Percentiles rank a stretch among this genome's conserved stretches.
phyloP scores from a whole-genome alignment of 371 early-diverging fungal genomes.

The Apophysomyces elegans region DNA sequence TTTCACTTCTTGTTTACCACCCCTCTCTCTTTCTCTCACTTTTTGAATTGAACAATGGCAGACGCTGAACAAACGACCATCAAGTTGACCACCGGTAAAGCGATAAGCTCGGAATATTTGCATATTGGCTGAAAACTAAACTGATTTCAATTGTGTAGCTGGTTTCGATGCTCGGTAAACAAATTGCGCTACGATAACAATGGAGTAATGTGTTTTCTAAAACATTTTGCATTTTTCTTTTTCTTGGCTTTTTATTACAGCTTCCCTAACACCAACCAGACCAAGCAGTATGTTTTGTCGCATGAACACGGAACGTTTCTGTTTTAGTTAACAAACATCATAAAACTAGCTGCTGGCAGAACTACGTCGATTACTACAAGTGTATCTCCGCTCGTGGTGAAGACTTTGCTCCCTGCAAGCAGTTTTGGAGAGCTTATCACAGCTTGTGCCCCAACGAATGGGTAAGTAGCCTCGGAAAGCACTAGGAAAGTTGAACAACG shows the following conservation, averaged over 20 bases:
- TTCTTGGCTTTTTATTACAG: conserved; percentile 37
- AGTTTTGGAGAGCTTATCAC: conserved; percentile 78
- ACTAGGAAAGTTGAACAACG: background rate
- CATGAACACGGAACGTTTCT: background rate
- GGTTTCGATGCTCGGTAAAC: conserved; percentile 31
- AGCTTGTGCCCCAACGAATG: conserved; percentile 88
- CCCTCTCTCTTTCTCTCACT: conserved; percentile 7
- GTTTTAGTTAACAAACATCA: background rate
- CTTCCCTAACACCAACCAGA: conserved; percentile 97
- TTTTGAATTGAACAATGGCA: conserved; percentile 20
- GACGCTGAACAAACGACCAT: conserved; percentile 21
- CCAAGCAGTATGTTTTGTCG: conserved; percentile 67
- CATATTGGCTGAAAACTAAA: background rate
- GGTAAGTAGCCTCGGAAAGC: conserved; percentile 54
- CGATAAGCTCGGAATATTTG: background rate
- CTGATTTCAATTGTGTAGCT: conserved; percentile 14
- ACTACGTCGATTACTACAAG: conserved; percentile 94
- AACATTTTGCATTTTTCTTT: background rate
- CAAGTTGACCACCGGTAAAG: conserved; percentile 29
- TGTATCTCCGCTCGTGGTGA: conserved; percentile 88
- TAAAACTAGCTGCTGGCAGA: conserved; percentile 81
- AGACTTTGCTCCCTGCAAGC: conserved; percentile 87
- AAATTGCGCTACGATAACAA: background rate
- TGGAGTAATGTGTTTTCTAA: background rate
- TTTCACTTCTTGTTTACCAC: conserved; percentile 13